phyloP scores from a whole-genome alignment of 768 basidiomycete genomes.

The Arthromyces matolae region DNA sequence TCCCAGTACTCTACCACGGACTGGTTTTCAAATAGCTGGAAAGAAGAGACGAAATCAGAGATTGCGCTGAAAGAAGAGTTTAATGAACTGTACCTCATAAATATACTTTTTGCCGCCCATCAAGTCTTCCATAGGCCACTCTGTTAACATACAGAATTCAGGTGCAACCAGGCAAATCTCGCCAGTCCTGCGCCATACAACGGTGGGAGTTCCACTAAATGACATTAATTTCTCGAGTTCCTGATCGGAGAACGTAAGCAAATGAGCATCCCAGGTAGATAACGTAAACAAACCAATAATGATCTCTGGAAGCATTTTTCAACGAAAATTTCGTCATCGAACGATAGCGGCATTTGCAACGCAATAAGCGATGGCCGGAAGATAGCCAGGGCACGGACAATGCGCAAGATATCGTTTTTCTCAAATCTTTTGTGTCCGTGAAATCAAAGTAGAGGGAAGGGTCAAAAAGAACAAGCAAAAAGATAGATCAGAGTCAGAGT shows the following conservation, averaged over 20 bases:
- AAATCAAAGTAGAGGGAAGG: slow-evolving; percentile 12
- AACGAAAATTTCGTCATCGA: slow-evolving; percentile 95
- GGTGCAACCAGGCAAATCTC: slow-evolving; percentile 96
- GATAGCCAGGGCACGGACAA: slow-evolving; percentile 91
- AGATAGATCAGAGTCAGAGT: slow-evolving; percentile 41
- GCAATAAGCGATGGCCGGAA: slow-evolving; percentile 97
- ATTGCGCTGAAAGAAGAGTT: slow-evolving; percentile 1
- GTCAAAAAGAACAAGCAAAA: slow-evolving; percentile 21
- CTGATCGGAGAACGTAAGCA: slow-evolving; percentile 40
- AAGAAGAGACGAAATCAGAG: too few species aligned
- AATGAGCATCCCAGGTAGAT: slow-evolving; percentile 5
- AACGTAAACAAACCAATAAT: slow-evolving; percentile 57
- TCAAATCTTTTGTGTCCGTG: slow-evolving; percentile 65
- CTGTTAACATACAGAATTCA: slow-evolving; percentile 93
- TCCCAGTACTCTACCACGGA: slow-evolving; percentile 96
- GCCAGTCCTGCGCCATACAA: slow-evolving; percentile 96
- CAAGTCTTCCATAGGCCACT: slow-evolving; percentile 85
- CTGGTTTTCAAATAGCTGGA: slow-evolving; percentile 89
- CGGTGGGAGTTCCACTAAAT: slow-evolving; percentile 95
- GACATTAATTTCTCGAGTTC: slow-evolving; percentile 97
- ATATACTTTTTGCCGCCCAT: slow-evolving; percentile 56
- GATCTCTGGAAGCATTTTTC: slow-evolving; percentile 95
- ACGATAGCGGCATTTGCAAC: slow-evolving; percentile 93
- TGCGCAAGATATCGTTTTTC: slow-evolving; percentile 91
- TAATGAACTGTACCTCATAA: slow-evolving; percentile 47